Base-by-base conservation (phyloP, 169 alveolate species). In the Plasmodium billcollinsi region DNA sequence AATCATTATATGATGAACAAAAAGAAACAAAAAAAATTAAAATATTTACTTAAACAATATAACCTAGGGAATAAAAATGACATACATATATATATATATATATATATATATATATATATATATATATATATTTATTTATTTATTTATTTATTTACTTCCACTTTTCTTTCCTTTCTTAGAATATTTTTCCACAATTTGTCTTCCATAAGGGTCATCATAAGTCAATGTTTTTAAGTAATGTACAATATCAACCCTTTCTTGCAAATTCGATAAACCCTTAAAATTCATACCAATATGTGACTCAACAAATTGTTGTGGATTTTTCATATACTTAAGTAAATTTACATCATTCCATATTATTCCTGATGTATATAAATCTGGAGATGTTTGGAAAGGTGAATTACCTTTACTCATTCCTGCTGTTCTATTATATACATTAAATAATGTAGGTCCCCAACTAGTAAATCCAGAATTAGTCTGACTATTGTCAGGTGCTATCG, bases 331-430 rank as follows among this genome's bases (percentile, higher is more conserved):
- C 93, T 95, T 88, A 95, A 95, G 90, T 52, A 95, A 88, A 73
- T 95, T 95, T 18, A 96, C 92, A 66, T 95, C 97, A 66, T 93
- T 92, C 97, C 97, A 95, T 52, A 95, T 94, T 65, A 95, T 92
- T 15, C 97, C 97, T 9, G 95, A 75, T 11, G 88, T 54, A 33
- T 47, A 8, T 85, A 91, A 85, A 88, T 94, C 94, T 56, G 88
- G 89, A n/a, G 95, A 75, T 62, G 85, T 90, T 24, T 96, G 94
- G 86, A 93, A 89, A 54, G 93, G 91, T 8, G 80, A 76, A 45
- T 75, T 88, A 63, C 95, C 93, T 69, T 83, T 89, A 66, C 75
- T 91, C 45, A 75, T 91, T 1, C 97, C 97, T 0, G 97, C 96
- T 11, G 96, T 94, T 66, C 97, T 76, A 56, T 93, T 73, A 89